Evolutionary conservation across 768 basidiomycete genomes (phyloP), one percentile per base, ranked within the genome.

Genomic region (Crepidotus variabilis): DNA sequence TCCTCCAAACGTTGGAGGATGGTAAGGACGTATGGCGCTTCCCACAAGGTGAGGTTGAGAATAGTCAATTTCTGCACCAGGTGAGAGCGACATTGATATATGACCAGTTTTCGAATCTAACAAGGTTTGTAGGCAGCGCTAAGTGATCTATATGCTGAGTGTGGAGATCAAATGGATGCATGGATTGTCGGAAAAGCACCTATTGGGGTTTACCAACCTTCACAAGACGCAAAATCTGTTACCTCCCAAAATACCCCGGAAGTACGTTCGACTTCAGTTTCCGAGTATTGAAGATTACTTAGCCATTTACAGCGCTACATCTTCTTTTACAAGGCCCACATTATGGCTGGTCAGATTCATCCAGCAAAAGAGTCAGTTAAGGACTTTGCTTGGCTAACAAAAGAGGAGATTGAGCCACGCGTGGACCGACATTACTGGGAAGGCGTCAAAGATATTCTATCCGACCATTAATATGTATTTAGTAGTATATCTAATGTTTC

Each of bases 301-400:
- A 20, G 18, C 47, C 33, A 50, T 18, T 52, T 39, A 22, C 55
- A 97, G 94, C 79, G 75, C 52, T 74, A 81, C 43, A 76, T 90
- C 18, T 99, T 98, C 75, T 92, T 97, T 77, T 90, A 90, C 77
- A 97, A 97, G 69, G 92, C 85, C 18, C 94, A 97, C 66, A 91
- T 98, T 52, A 79, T 98, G 65, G 86, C 92, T 1, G 96, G 96
- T 16, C 90, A 94, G 69, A 88, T 87, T 32, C 76, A 74, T 18
- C 84, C 87, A 16, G 69, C 81, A 32, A 67, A 75, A n/a, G 70
- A 78, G 60, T 68, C 72, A 20, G 74, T 89, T 58, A 73, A 76
- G 50, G 90, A 91, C 64, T 95, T 91, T 73, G 94, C 92, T 6
- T 98, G 95, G 95, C 76, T 98, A 58, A 96, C 93, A 50, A 93